Evolutionary conservation across 2,329 filamentous ascomycete species (phyloP), one percentile per base, ranked within the genome.

Genomic region (Daldinia eschscholtzii): DNA sequence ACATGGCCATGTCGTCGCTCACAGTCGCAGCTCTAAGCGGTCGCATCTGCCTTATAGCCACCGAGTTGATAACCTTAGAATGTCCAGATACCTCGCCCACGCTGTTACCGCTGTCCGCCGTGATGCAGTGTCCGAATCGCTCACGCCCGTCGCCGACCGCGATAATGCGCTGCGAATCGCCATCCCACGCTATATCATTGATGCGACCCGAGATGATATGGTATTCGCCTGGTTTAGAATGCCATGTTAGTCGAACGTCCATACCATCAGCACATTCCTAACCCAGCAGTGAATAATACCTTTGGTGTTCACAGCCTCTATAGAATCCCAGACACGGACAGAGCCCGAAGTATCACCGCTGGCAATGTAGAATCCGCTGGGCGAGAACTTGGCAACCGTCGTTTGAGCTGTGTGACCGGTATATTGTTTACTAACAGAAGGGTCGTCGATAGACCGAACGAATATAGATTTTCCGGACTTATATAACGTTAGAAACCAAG

Each of bases 381-480:
- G 96, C 2, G 95, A 89, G 84, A 99, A 98, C 62, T 94, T 92
- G 52, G 96, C 96, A 70, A 98, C 93, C 2, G 94, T 97, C 1
- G 96, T 97, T 70, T 91, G 87, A 52, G 92, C 87, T 53, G 93
- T 97, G 83, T 99, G 96, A 75, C 92, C 91, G 13, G 91, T 97
- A 83, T 98, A 99, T 81, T 99, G 94, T 78, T 92, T 94, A 80
- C 91, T 91, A 71, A 91, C 82, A 72, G 93, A 87, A 59, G 95
- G 95, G 79, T 96, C 85, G 83, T 99, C 95, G 83, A 99, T 97
- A 70, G 91, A 94, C 75, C 96, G 93, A 55, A 99, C 86, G 83
- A 98, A 98, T 82, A 99, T 91, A 70, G 95, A 98, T 85, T 98
- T 98, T 78, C 93, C 94, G 60, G 94, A 95, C 93, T 97, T 74